Base-by-base conservation (phyloP, 345 rosid genomes). In the Euclidium syriacum region DNA sequence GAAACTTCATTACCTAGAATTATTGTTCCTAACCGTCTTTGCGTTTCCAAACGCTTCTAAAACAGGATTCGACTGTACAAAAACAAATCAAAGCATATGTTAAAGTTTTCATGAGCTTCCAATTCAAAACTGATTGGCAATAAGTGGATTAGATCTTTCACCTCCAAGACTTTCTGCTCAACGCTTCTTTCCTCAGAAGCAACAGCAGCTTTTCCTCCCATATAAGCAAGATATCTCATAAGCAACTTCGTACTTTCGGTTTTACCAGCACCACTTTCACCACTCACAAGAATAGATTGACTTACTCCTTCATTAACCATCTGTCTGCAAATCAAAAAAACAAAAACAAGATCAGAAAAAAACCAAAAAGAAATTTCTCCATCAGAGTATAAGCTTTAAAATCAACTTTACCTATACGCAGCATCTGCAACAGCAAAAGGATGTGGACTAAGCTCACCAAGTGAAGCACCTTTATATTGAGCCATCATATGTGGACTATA, bases 231-330 rank as follows among this genome's bases (percentile, higher is more conserved):
- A 75, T 94, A 90, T 10, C 84, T 85, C 99, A 94, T 94, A 32
- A 94, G 96, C 79, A 74, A 80, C 75, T 94, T 94, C 33, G 99
- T 94, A 76, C 96, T 94, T 77, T 94, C 99, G 2, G 99, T 90
- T 83, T 94, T 94, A 74, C 99, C 97, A 2, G 99, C 99, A n/a
- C 99, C 99, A 79, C 99, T 94, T 79, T 94, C 99, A 52, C 99
- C 99, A 35, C 97, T 94, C 51, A 94, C 99, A 76, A 94, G 75
- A 68, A 94, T 94, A 23, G 97, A 78, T 72, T 94, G 99, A 63
- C 97, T 94, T 65, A 85, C 73, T 52, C 83, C 83, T 39, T 90
- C 99, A 48, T 85, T 85, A 73, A 94, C 77, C 99, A 94, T 90
- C 41, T 80, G 84, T 72, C 99, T 94, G 84, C 80, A 78, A n/a